phyloP scores from a whole-genome alignment of 441 rosid species.

The Raphanus hybrid region DNA sequence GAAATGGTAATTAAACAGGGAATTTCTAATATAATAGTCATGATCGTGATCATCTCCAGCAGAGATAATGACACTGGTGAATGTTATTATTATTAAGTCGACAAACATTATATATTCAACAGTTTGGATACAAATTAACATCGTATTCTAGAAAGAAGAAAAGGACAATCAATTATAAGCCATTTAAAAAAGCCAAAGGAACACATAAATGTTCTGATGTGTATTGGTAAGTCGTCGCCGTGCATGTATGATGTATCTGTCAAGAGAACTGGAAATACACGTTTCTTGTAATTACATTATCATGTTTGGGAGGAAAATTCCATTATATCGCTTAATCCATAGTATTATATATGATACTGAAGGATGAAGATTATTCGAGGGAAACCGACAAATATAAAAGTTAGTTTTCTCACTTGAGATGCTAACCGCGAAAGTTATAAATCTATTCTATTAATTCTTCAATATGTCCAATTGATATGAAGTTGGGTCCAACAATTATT shows the following conservation, averaged over 20 bases:
- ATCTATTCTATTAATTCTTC: too few relatives aligned
- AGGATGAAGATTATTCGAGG: constrained; percentile 12
- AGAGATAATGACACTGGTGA: too few relatives aligned
- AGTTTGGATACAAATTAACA: background rate
- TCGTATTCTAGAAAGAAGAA: constrained; percentile 5
- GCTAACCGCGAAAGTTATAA: background rate
- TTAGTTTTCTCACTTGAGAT: background rate
- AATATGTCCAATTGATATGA: too few relatives aligned
- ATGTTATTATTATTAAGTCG: background rate
- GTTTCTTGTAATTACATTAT: constrained; percentile 10
- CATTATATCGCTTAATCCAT: background rate
- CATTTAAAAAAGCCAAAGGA: constrained; percentile 4
- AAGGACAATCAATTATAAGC: background rate
- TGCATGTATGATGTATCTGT: constrained; percentile 7
- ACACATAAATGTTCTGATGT: background rate
- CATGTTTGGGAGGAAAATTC: background rate
- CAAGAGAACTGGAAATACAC: constrained; percentile 6
- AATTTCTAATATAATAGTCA: too few relatives aligned
- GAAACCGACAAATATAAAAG: background rate
- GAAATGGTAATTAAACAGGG: too few relatives aligned
- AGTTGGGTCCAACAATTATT: too few relatives aligned
- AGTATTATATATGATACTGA: background rate
- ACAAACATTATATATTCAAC: background rate
- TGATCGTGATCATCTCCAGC: too few relatives aligned
- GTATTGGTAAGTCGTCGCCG: constrained; percentile 15